Base-by-base conservation (phyloP, 1,284 basidiomycete species). In the Kwoniella shivajii region DNA sequence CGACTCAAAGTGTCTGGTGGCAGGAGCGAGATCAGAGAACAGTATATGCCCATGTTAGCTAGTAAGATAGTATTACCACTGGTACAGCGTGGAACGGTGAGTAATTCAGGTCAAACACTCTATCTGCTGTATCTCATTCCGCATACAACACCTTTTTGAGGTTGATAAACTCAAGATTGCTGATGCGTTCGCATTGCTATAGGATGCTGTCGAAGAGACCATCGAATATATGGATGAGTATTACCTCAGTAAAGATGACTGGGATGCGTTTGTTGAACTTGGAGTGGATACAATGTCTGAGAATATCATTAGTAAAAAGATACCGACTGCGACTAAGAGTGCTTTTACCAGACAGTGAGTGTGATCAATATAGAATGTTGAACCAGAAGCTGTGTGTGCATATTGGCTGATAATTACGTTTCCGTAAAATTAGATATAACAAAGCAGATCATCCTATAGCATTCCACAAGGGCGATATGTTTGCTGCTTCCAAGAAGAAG, bases 151-250 rank as follows among this genome's bases (percentile, higher is more conserved):
- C 22, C n/a, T 39, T n/a, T 16, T 39, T n/a, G 16, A n/a, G n/a
- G n/a, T n/a, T 39, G n/a, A 27, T 13, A 37, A 22, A 26, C 9
- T 16, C 10, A 11, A 36, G 6, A 36, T 9, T 11, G 14, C 48
- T 39, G 48, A 50, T 50, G 4, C 37, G 34, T 7, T 6, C 2
- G 16, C 22, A 10, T 42, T 22, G n/a, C 16, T 29, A 24, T 70
- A 92, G 88, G 85, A 84, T 56, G 88, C 85, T 1, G 84, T 96
- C 3, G 86, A 88, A 0, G 86, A 87, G 1, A 86, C 94, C 24
- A 97, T 99, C 56, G 81, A 84, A 24, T 79, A 81, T 14, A 95
- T 99, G 92, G 95, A 99, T 76, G 88, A 90, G 45, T 99, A 99
- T 76, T 98, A 86, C 77, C 79, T 99, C 34, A 87, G 87, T 6